A percentile compares a stretch with the other conserved stretches of the same genome.
phyloP scores from a whole-genome alignment of 2,329 filamentous ascomycete genomes.

The Monilinia vaccinii-corymbosi region DNA sequence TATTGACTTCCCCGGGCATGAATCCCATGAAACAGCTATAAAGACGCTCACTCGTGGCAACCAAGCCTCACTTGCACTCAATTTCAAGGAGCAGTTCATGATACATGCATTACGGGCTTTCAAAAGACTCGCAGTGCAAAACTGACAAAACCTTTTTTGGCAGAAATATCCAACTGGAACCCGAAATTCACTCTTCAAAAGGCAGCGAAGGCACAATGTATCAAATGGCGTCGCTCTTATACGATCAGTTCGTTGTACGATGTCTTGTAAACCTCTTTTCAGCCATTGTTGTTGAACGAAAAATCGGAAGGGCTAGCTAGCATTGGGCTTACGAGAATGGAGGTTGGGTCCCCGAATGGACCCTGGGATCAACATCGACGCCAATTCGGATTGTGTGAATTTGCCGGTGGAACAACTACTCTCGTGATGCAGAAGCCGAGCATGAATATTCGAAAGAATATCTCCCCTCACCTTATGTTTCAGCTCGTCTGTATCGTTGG shows the following conservation, averaged over 20 bases:
- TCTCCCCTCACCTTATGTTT: slow-evolving; percentile 40
- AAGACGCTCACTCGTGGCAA: slow-evolving; percentile 34
- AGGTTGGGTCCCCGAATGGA: slow-evolving; percentile 35
- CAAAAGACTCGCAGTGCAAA: slow-evolving; percentile 37
- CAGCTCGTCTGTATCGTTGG: slow-evolving; percentile 43
- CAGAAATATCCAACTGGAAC: slow-evolving; percentile 34
- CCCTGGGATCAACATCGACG: slow-evolving; percentile 32
- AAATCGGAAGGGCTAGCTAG: slow-evolving; percentile 30
- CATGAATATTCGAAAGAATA: slow-evolving; percentile 34
- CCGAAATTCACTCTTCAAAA: slow-evolving; percentile 32
- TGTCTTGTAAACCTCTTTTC: slow-evolving; percentile 39
- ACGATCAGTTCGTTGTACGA: slow-evolving; percentile 45
- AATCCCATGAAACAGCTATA: slow-evolving; percentile 36
- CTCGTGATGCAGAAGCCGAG: slow-evolving; percentile 37
- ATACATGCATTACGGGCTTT: slow-evolving; percentile 39
- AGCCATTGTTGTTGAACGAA: slow-evolving; percentile 33
- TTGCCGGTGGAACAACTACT: slow-evolving; percentile 33
- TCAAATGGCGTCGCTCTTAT: slow-evolving; percentile 39
- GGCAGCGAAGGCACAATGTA: slow-evolving; percentile 33
- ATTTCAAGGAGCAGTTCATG: slow-evolving; percentile 27
- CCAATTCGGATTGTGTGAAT: slow-evolving; percentile 38
- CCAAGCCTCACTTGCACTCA: too few relatives aligned
- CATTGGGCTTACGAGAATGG: slow-evolving; percentile 30
- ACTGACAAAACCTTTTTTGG: slow-evolving; percentile 37
- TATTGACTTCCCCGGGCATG: slow-evolving; percentile 37